Base-by-base conservation (phyloP, 495 filamentous ascomycete species). In the Physcia stellaris region DNA sequence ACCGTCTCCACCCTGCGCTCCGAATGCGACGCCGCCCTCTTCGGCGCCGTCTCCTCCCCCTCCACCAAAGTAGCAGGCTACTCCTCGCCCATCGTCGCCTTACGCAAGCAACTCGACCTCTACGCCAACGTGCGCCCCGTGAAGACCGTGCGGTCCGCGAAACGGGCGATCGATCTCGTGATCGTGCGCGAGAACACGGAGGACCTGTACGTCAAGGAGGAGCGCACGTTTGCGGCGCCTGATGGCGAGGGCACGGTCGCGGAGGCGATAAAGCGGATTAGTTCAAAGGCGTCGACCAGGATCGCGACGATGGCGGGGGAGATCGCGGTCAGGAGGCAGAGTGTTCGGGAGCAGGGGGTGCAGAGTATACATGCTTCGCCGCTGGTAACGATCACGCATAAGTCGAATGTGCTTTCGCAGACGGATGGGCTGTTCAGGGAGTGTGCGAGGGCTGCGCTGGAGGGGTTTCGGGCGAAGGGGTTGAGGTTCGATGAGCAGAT, bases 131-230 rank as follows among this genome's bases (percentile, higher is more conserved):
- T 98, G 30, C 85, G 90, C 26, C 90, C 90, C 33, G 90, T 95
- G 53, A 96, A 94, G 69, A 80, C 79, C 34, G 80, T 86, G 40
- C 52, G 59, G 20, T 63, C 64, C 2, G 60, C 65, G 26, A 68
- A 66, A 37, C 63, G 61, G 16, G 76, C 80, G 37, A 86, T 96
- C 54, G 90, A 98, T 65, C 75, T 98, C 51, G 90, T 98, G 54
- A 98, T 95, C 47, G 90, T 96, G 38, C 81, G 90, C 41, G 90
- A 98, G 62, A 98, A 98, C 66, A 98, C 90, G 37, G 90, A 98
- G 64, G 90, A 96, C 53, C 68, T 98, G 19, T 98, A 98, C 70
- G 92, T 98, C 43, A 98, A 98, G 66, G 86, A 96, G 61, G 90
- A 98, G 64, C 68, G 63, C 52, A 95, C 86, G 18, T 73, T 69